Evolutionary conservation across 306 rosid species (phyloP).

Genomic region (Arachis stenosperma): DNA sequence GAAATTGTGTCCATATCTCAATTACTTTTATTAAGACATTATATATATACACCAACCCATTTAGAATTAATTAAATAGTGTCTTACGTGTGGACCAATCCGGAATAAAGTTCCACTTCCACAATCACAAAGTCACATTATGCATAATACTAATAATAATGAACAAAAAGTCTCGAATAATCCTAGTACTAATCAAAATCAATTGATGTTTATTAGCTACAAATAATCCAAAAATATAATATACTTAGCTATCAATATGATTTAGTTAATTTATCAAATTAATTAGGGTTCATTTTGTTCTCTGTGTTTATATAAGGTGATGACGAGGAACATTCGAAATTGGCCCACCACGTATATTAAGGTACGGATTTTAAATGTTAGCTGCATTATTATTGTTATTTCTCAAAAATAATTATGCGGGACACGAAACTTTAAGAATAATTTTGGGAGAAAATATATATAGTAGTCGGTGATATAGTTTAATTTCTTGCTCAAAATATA

Average conservation of each 20-base stretch:
- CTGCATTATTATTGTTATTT: slow-evolving; percentile 28
- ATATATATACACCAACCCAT: slow-evolving; percentile 25
- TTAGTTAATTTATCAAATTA: background rate
- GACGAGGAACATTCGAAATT: slow-evolving; percentile 28
- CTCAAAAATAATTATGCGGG: slow-evolving; percentile 32
- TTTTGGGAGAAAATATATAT: slow-evolving; percentile 12
- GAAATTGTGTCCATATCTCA: slow-evolving; percentile 25
- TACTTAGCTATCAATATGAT: slow-evolving; percentile 1
- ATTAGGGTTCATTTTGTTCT: background rate
- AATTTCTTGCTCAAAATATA: slow-evolving; percentile 11
- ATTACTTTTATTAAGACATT: slow-evolving; percentile 13
- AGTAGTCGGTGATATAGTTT: slow-evolving; percentile 25
- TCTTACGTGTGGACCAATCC: slow-evolving; percentile 30
- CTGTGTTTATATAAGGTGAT: slow-evolving; percentile 17
- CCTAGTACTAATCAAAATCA: background rate
- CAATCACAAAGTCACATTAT: slow-evolving; percentile 14
- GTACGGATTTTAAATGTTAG: slow-evolving; percentile 16
- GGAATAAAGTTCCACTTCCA: slow-evolving; percentile 5
- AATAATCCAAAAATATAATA: slow-evolving; percentile 1
- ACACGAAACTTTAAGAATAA: slow-evolving; percentile 6
- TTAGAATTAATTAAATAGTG: slow-evolving; percentile 14
- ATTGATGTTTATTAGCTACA: slow-evolving; percentile 19
- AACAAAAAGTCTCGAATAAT: background rate
- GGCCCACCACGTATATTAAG: slow-evolving; percentile 37
- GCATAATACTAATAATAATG: background rate